Conservation (phyloP, 2,329 filamentous ascomycete species). For the Leptodontidium sp. region DNA sequence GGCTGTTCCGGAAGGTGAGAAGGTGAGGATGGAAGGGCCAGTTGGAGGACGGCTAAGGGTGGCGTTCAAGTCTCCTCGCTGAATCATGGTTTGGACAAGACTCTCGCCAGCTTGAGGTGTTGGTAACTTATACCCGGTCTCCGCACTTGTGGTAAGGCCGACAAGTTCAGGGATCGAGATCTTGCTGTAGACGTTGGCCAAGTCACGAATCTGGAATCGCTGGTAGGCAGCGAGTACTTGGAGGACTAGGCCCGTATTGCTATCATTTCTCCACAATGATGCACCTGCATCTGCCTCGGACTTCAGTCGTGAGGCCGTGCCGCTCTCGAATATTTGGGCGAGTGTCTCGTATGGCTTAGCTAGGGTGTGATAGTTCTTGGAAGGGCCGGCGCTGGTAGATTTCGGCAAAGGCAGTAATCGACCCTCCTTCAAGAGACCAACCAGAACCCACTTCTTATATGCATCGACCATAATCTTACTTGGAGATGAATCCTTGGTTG, state of each 20-base stretch:
- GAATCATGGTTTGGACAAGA: constrained; percentile 64
- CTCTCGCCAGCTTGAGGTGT: constrained; percentile 53
- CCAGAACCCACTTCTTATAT: constrained; percentile 90
- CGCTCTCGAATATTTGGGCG: constrained; percentile 71
- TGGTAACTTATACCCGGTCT: constrained; percentile 56
- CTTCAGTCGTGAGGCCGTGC: constrained; percentile 65
- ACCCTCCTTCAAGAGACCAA: constrained; percentile 76
- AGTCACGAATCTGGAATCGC: constrained; percentile 76
- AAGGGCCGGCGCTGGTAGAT: constrained; percentile 59
- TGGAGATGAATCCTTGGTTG: constrained; percentile 66
- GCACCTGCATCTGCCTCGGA: constrained; percentile 68
- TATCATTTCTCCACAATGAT: constrained; percentile 72
- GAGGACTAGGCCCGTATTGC: constrained; percentile 74
- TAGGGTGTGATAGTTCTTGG: constrained; percentile 64
- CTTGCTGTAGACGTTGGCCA: constrained; percentile 75
- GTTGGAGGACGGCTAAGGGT: constrained; percentile 55
- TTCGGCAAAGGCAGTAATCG: constrained; percentile 62
- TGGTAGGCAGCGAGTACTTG: constrained; percentile 77
- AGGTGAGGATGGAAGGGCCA: constrained; percentile 59
- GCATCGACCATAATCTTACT: constrained; percentile 87
- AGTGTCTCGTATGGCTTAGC: constrained; percentile 76
- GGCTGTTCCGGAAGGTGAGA: constrained; percentile 53
- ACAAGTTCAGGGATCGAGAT: constrained; percentile 63
- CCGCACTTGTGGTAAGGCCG: constrained; percentile 59
- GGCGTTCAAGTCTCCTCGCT: constrained; percentile 60